These are phyloP conservation scores for Pseudoneurospora amorphoporcata DNA, from an alignment of 495 filamentous ascomycete species.

Conservation along the genomic window DNA sequence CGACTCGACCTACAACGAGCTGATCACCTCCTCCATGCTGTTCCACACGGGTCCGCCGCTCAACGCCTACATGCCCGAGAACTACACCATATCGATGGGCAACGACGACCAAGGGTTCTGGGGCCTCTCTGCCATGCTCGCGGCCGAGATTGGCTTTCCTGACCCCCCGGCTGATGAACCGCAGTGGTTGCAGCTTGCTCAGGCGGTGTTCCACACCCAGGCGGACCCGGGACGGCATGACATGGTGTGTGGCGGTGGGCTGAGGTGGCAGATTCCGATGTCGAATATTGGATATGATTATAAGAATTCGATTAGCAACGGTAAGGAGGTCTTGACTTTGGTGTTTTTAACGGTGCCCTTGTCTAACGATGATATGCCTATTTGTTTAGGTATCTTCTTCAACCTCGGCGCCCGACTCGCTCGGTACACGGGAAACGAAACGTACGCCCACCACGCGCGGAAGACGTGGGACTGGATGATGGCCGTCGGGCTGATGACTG, in stretches of 20 bases:
- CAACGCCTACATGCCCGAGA: slow-evolving; percentile 52
- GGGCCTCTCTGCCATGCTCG: slow-evolving; percentile 60
- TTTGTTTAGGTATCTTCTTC: slow-evolving; percentile 50
- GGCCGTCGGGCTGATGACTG: slow-evolving; percentile 49
- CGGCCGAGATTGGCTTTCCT: slow-evolving; percentile 57
- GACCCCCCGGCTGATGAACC: slow-evolving; percentile 42
- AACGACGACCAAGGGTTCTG: slow-evolving; percentile 77
- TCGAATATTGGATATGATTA: slow-evolving; percentile 66
- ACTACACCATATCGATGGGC: slow-evolving; percentile 57
- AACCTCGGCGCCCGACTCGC: slow-evolving; percentile 66
- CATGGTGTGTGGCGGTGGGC: slow-evolving; percentile 53
- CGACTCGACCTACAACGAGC: slow-evolving; percentile 49
- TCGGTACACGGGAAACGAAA: slow-evolving; percentile 61
- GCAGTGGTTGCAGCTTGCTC: slow-evolving; percentile 59
- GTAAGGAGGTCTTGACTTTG: slow-evolving; percentile 28
- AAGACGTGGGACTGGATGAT: slow-evolving; percentile 64
- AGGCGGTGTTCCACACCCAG: slow-evolving; percentile 64
- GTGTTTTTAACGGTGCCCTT: no score
- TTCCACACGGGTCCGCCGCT: slow-evolving; percentile 47
- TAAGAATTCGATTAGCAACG: slow-evolving; percentile 45
- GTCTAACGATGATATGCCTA: no score
- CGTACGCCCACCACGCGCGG: slow-evolving; percentile 65
- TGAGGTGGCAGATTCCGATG: slow-evolving; percentile 68
- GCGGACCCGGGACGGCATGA: slow-evolving; percentile 42
- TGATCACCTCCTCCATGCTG: slow-evolving; percentile 45